Base-by-base conservation (phyloP, 371 early-diverging fungal genomes). In the Apophysomyces elegans region DNA sequence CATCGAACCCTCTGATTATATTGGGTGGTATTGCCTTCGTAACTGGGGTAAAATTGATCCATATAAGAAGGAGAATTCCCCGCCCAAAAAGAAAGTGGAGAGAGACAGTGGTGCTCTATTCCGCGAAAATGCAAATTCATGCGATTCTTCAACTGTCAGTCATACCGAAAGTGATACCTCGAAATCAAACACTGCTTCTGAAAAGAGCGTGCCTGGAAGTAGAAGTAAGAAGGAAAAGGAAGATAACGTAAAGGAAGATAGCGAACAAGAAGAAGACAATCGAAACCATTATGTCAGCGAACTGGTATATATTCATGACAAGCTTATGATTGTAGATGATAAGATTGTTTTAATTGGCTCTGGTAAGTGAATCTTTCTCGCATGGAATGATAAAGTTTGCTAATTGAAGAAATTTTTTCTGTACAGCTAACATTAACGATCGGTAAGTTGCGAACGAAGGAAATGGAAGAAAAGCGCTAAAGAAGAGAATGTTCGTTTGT, bases 271-370 rank as follows among this genome's bases (percentile, higher is more conserved):
- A 14, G 67, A 65, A 8, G 75, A 79, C 60, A 69, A 65, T 61
- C 65, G 73, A 32, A 68, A 77, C 7, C 72, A 80, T 59, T 86
- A 86, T 70, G 91, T 93, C 0, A 91, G 93, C 13, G 96, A 97
- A 73, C 84, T 92, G 68, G 80, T 96, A 37, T 96, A 97, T 74
- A 89, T 96, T 44, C 98, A 97, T 78, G 90, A 91, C 69, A 97
- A 97, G 72, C 72, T 96, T 36, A 81, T 96, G 86, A 95, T 97
- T 73, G 91, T 94, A 1, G 98, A 97, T 72, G 96, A 95, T 65
- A 84, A 86, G 32, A 77, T 86, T 57, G 91, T 91, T 32, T 74
- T 97, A 18, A 83, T 93, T 71, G 98, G 98, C 4, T 93, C 93
- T 46, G 89, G 86, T 84, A 85, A 67, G 65, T 3, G 8, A 7